phyloP scores from a whole-genome alignment of 371 early-diverging fungal genomes.

The Smittium culicis region DNA sequence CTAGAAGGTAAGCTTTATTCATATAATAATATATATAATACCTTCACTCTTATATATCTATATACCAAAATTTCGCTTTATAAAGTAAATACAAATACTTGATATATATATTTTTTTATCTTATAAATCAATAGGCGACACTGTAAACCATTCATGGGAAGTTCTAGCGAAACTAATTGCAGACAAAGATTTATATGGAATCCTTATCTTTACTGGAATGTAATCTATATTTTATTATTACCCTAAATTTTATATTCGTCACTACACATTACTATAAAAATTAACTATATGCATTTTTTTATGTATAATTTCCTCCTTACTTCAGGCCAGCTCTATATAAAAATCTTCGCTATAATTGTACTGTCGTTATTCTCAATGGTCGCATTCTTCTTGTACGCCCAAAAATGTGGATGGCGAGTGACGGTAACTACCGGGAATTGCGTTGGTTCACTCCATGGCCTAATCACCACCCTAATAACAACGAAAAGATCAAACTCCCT shows the following conservation, averaged over 20 bases:
- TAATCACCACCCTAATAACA: constrained; percentile 27
- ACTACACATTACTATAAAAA: too few relatives aligned
- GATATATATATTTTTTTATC: neutral
- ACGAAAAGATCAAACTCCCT: constrained; percentile 69
- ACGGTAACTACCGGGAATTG: constrained; percentile 92
- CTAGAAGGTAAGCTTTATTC: constrained; percentile 48
- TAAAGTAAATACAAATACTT: neutral
- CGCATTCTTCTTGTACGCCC: constrained; percentile 88
- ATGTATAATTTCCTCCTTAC: constrained; percentile 39
- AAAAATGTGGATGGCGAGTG: constrained; percentile 85
- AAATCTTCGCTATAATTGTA: constrained; percentile 87
- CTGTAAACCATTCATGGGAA: constrained; percentile 89
- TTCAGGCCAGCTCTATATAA: constrained; percentile 68
- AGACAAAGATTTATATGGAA: constrained; percentile 46
- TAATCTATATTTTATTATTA: constrained; percentile 34
- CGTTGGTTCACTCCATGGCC: constrained; percentile 91
- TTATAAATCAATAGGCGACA: constrained; percentile 41
- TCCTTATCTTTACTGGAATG: constrained; percentile 90
- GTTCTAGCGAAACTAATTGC: constrained; percentile 58
- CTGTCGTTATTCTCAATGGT: constrained; percentile 64
- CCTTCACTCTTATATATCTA: too few relatives aligned
- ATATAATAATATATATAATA: too few relatives aligned
- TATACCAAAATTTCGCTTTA: too few relatives aligned
- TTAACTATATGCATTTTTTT: too few relatives aligned
- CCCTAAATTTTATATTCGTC: too few relatives aligned